Base-by-base conservation (phyloP, 2,329 filamentous ascomycete species). In the Fusarium sambucinum region DNA sequence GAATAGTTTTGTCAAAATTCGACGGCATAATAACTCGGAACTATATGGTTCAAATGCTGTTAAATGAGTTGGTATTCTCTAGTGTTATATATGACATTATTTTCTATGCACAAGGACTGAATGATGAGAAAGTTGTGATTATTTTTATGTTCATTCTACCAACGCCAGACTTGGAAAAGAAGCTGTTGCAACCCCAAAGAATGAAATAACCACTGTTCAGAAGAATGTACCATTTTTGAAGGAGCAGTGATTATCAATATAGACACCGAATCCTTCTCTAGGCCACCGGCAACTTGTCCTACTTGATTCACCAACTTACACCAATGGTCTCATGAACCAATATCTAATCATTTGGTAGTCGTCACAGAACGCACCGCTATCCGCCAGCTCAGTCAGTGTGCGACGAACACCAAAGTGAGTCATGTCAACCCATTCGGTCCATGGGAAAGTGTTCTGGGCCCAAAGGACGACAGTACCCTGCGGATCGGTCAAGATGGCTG, bases 301-400 rank as follows among this genome's bases (percentile, higher is more conserved):
- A 19, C n/a, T 16, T 2, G 19, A n/a, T n/a, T 11, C 2, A 16
- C 5, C 29, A 16, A 33, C 19, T 23, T 25, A 50, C 6, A 12
- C 5, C 11, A 40, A 27, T 2, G 19, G 12, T 13, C 13, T 19
- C 8, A 16, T 32, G 16, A 63, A 70, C 10, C 38, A 21, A 12
- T 63, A 69, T n/a, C 54, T 37, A 12, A 69, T 19, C 1, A 46
- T 51, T 14, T 63, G 57, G 4, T 63, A 56, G 0, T 67, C 66
- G 9, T 33, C 12, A 46, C 42, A 67, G 16, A 50, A 35, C 4
- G 66, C 57, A 13, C 57, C 66, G 14, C 57, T 67, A 17, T 63
- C 50, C 1, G 62, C 66, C 41, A 70, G 35, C 21, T 69, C 62
- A 16, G 27, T 21, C n/a, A 69, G 21, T 6, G 41, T 37, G 14